Conservation (phyloP, 805 yeast genomes). For the Suhomyces prunicola region DNA sequence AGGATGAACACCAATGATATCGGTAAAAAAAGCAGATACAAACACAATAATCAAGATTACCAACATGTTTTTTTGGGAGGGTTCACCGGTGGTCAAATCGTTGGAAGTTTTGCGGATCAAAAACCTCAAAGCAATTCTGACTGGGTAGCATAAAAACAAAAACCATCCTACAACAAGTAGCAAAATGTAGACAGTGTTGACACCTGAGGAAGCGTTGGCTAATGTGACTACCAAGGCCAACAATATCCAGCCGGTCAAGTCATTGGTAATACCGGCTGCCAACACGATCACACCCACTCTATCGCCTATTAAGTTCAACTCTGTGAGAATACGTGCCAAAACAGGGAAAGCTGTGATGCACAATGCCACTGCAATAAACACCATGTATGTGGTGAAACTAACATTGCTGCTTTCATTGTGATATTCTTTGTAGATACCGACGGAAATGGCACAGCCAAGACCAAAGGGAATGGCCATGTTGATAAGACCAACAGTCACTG, state of each 20-base stretch:
- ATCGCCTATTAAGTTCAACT: slow-evolving; percentile 64
- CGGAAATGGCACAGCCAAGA: slow-evolving; percentile 68
- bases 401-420: slow-evolving; percentile 22
- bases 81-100: slow-evolving; percentile 56
- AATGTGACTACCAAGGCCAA: slow-evolving; percentile 73
- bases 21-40: slow-evolving; percentile 72
- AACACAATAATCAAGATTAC: slow-evolving; percentile 55
- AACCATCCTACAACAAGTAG: slow-evolving; percentile 70
- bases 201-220: slow-evolving; percentile 69
- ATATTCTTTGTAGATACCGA: slow-evolving; percentile 63
- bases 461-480: slow-evolving; percentile 81
- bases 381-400: slow-evolving; percentile 71
- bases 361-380: slow-evolving; percentile 79
- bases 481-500: slow-evolving; percentile 64
- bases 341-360: slow-evolving; percentile 87
- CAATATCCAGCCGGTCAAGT: slow-evolving; percentile 76
- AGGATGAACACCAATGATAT: slow-evolving; percentile 82
- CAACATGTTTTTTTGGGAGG: slow-evolving; percentile 60
- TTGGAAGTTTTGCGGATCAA: slow-evolving; percentile 46
- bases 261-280: slow-evolving; percentile 81
- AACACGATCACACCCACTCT: slow-evolving; percentile 69
- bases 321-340: slow-evolving; percentile 72
- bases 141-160: slow-evolving; percentile 54
- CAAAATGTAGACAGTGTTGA: slow-evolving; percentile 66
- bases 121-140: slow-evolving; percentile 46